Conservation (phyloP, 1,139 yeast species). For the Yamadazyma aaseri region DNA sequence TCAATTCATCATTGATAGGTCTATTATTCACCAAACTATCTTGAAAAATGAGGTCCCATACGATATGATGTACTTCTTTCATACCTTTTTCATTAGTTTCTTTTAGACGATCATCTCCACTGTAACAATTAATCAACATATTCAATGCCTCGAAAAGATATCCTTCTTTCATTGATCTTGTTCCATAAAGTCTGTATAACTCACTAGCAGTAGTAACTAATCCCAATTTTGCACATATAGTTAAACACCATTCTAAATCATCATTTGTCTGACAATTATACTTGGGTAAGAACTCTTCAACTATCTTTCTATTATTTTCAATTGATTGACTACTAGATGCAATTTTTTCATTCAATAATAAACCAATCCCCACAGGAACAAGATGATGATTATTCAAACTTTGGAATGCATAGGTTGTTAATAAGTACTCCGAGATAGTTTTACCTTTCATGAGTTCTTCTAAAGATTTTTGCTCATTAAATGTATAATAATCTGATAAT, state of each 20-base stretch:
- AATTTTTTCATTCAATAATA: constrained; percentile 32
- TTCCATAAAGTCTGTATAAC: constrained; percentile 44
- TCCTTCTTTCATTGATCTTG: constrained; percentile 40
- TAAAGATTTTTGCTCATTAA: constrained; percentile 15
- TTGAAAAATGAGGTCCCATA: constrained; percentile 56
- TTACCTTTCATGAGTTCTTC: constrained; percentile 19
- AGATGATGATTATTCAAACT: constrained; percentile 50
- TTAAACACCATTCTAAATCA: constrained; percentile 78
- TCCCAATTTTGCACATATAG: constrained; percentile 47
- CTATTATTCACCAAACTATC: constrained; percentile 54
- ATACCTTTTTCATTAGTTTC: constrained; percentile 29
- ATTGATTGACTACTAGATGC: constrained; percentile 21
- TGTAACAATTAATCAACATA: constrained; percentile 67
- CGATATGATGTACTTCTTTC: constrained; percentile 38
- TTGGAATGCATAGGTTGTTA: constrained; percentile 59
- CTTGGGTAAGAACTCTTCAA: constrained; percentile 60
- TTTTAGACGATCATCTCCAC: constrained; percentile 24
- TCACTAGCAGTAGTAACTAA: constrained; percentile 54
- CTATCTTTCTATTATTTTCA: constrained; percentile 39
- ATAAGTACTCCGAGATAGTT: constrained; percentile 58
- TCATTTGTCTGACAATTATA: constrained; percentile 63
- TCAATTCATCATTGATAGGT: constrained; percentile 53
- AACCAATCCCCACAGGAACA: constrained; percentile 69
- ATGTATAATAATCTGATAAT: constrained; percentile 46
- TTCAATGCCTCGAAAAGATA: constrained; percentile 61